These are phyloP conservation scores for Oleoguttula mirabilis DNA, from an alignment of 495 filamentous ascomycete genomes.

Conservation along the genomic window DNA sequence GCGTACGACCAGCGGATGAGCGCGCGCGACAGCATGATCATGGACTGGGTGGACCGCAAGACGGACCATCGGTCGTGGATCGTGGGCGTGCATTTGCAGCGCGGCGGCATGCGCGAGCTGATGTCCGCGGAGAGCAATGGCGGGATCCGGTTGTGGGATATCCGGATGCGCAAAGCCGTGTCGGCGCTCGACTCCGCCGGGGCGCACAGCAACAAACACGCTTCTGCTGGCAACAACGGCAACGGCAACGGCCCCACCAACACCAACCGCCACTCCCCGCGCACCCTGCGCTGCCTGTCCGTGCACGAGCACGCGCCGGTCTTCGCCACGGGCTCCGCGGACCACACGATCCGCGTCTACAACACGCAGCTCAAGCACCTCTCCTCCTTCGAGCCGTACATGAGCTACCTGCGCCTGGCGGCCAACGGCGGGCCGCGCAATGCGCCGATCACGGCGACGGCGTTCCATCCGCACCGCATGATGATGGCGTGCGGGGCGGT, in stretches of 20 bases:
- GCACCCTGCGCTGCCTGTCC: constrained; percentile 53
- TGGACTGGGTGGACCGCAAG: constrained; percentile 87
- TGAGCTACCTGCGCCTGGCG: constrained; percentile 57
- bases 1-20: constrained; percentile 83
- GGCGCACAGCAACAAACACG: constrained; percentile 57
- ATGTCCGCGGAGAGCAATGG: constrained; percentile 78
- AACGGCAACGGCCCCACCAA: no score
- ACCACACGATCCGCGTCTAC: constrained; percentile 80
- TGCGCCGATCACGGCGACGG: constrained; percentile 71
- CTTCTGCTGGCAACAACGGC: no score
- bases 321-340: constrained; percentile 83
- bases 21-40: constrained; percentile 77
- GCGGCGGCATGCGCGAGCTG: constrained; percentile 82
- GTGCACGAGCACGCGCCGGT: constrained; percentile 96
- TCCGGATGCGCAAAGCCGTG: constrained; percentile 63
- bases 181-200: constrained; percentile 35
- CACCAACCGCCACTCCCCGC: constrained; percentile 56
- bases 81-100: constrained; percentile 90
- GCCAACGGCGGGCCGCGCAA: constrained; percentile 36
- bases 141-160: constrained; percentile 93
- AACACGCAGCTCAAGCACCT: constrained; percentile 56
- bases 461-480: constrained; percentile 93
- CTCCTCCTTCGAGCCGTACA: constrained; percentile 74
- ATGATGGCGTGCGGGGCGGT: constrained; percentile 73
- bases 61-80: constrained; percentile 93